Evolutionary conservation across 2,329 filamentous ascomycete species (phyloP).

Genomic region (Venturiaceae sp.): DNA sequence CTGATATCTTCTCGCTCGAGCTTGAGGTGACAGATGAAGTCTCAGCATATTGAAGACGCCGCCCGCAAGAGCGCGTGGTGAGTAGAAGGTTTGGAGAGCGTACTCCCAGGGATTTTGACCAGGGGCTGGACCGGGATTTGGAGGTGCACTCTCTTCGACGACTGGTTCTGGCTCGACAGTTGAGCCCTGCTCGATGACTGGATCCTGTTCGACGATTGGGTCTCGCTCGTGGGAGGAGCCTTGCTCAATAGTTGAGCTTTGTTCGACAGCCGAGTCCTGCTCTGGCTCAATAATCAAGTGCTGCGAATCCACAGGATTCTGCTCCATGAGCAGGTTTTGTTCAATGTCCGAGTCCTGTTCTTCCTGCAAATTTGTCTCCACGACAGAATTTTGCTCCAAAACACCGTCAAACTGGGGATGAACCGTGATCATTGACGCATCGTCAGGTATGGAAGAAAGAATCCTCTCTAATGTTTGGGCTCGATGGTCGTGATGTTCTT

Average conservation of each 20-base stretch:
- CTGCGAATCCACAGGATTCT: too few relatives aligned
- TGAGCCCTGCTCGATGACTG: background rate
- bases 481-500: too few relatives aligned
- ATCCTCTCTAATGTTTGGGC: too few relatives aligned
- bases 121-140: constrained; percentile 13
- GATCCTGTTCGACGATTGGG: background rate
- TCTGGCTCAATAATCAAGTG: background rate
- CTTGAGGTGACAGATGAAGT: constrained; percentile 27
- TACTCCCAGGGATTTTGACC: constrained; percentile 11
- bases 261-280: background rate
- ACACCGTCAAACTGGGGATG: too few relatives aligned
- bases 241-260: background rate
- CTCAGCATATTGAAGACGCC: constrained; percentile 29
- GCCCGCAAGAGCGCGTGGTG: constrained; percentile 29
- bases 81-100: constrained; percentile 27
- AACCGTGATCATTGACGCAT: too few relatives aligned
- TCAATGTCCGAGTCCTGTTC: too few relatives aligned
- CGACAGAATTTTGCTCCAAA: too few relatives aligned
- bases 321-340: too few relatives aligned
- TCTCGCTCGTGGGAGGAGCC: background rate
- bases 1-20: constrained; percentile 19
- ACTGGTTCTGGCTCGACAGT: background rate
- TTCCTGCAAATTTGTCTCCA: too few relatives aligned
- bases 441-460: too few relatives aligned
- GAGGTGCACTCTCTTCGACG: constrained; percentile 9